Base-by-base conservation (phyloP, 257 asterid species). In the Voacanga thouarsii region DNA sequence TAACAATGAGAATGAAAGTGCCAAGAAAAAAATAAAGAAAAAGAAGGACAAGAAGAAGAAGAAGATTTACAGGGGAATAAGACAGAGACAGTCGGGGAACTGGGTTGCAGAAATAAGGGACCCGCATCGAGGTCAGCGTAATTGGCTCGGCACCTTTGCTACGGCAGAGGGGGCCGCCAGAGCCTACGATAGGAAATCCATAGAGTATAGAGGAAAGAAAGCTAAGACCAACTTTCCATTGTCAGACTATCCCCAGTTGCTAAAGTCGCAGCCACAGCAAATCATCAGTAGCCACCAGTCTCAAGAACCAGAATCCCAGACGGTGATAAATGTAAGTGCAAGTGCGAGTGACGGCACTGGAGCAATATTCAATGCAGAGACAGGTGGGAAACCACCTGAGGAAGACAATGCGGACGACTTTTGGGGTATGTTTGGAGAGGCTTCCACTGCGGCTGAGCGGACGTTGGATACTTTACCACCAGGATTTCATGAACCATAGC, bases 41-140 rank as follows among this genome's bases (percentile, higher is more conserved):
- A 73, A 23, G 71, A 60, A 60, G 55, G 6, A 43, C 44, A 12
- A 39, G 37, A 80, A 70, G 24, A 12, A 39, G 37, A 80, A 70
- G 24, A 74, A 39, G 65, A 30, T 75, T 19, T 79, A 61, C 55
- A 69, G 84, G 45, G 86, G 75, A 57, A 60, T 77, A 12, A 71
- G 84, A 26, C 75, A 77, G 14, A 63, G 84, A 56, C 72, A 61
- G 4, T n/a, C 39, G 72, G 83, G 83, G 10, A 81, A 72, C 12
- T 84, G 83, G 83, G 85, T 37, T 0, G 77, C 78, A 2, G 87
- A 84, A 28, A 81, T 84, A 53, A 19, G 83, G 44, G 67, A 84
- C 45, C 85, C 85, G 0, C 37, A 50, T 15, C 15, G 18, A 8
- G 71, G 41, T 0, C 14, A 30, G 26, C 33, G 37, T 14, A 7